These are phyloP conservation scores for Vicia faba DNA, from an alignment of 306 rosid species.

Conservation along the genomic window DNA sequence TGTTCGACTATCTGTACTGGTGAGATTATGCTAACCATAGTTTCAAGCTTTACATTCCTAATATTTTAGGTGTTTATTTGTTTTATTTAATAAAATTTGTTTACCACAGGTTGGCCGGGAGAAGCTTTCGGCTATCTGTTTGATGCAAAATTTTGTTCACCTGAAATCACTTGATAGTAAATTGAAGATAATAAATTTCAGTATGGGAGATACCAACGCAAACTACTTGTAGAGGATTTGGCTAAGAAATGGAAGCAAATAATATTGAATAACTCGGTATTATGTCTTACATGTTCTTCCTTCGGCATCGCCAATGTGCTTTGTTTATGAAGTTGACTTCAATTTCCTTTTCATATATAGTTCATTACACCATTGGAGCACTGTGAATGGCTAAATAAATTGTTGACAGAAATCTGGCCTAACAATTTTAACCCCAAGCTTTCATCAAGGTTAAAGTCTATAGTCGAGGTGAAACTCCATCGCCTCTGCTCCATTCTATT, in stretches of 20 bases:
- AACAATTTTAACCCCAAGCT: constrained; percentile 65
- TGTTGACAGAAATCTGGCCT: constrained; percentile 83
- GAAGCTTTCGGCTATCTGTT: too few relatives aligned
- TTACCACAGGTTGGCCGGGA: too few relatives aligned
- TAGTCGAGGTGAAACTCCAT: constrained; percentile 71
- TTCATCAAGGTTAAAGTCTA: constrained; percentile 65
- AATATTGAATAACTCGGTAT: constrained; percentile 65
- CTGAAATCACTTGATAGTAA: too few relatives aligned
- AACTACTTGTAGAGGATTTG: constrained; percentile 78
- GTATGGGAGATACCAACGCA: constrained; percentile 82
- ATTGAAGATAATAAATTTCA: too few relatives aligned
- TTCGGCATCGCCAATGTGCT: constrained; percentile 5
- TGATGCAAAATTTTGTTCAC: too few relatives aligned
- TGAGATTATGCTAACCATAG: too few relatives aligned
- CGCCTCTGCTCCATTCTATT: constrained; percentile 22
- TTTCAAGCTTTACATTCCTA: too few relatives aligned
- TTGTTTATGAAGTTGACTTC: constrained; percentile 36
- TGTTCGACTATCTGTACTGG: too few relatives aligned
- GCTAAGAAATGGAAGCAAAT: constrained; percentile 84
- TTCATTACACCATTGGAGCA: constrained; percentile 89
- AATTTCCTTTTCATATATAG: constrained; percentile 47
- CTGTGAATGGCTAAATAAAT: constrained; percentile 89
- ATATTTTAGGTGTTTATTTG: too few relatives aligned
- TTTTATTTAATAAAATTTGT: too few relatives aligned
- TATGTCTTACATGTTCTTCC: not conserved